Evolutionary conservation across 2,329 filamentous ascomycete genomes (phyloP), one percentile per base, ranked within the genome.

Genomic region (Periconia digitata): DNA sequence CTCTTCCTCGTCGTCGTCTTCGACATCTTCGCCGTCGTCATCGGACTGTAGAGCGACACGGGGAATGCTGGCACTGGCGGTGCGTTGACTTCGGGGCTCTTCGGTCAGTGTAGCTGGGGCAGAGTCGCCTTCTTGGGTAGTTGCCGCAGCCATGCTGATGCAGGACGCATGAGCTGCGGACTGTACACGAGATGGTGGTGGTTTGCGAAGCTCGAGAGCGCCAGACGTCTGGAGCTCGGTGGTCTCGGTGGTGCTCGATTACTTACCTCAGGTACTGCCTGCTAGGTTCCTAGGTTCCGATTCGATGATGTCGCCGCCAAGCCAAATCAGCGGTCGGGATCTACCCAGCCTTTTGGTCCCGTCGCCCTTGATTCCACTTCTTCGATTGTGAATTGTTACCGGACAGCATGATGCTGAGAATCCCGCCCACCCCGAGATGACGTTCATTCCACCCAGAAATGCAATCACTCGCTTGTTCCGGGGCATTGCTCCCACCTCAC

Each of bases 21-120:
- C 63, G 3, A n/a, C 62, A 5, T 58, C 57, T 18, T 67, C 66
- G 1, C 58, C 58, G 35, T 67, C 66, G 23, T 60, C 60, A 50
- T 63, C 56, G 12, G 90, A 87, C 0, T 64, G 60, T 5, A 58
- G 60, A 49, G 61, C 54, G 35, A 13, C 43, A n/a, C 40, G 36
- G 13, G 58, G 59, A 47, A 58, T 55, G 41, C 56, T 56, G 40
- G 59, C 54, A 51, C 55, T 63, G 37, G 55, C 54, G 27, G 50
- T 53, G 51, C 52, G 54, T 50, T 35, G 51, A 53, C 55, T 55
- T 40, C 42, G 49, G 27, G 55, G 47, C 0, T 84, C 82, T 0
- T 84, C 81, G 40, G 36, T 36, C 0, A 78, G 77, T 0, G 77
- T 77, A 0, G 76, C 73, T 0, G 73, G 75, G 0, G 74, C 75